Conservation (phyloP, 768 basidiomycete species). For the Mycena galopus region DNA sequence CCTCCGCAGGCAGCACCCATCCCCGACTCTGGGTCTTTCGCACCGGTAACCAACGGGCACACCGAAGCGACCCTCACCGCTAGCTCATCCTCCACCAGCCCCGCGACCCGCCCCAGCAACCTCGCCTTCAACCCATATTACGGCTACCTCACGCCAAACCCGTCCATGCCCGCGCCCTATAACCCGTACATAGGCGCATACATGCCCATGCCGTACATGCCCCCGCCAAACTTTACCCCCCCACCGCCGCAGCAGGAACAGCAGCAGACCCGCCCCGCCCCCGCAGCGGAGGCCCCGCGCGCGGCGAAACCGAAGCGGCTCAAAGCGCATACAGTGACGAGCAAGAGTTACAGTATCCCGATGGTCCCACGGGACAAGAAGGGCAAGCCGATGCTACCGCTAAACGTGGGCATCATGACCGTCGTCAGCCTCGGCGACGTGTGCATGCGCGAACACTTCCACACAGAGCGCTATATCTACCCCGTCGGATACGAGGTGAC, state of each 20-base stretch:
- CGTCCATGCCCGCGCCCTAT: constrained; percentile 4
- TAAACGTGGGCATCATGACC: constrained; percentile 91
- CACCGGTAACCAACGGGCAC: constrained; percentile 10
- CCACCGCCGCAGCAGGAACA: background rate
- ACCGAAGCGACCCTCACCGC: background rate
- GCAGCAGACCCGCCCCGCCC: constrained; percentile 42
- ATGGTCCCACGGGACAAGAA: constrained; percentile 82
- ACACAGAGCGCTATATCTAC: constrained; percentile 90
- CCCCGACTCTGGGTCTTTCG: background rate
- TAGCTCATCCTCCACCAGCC: constrained; percentile 11
- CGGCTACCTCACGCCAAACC: constrained; percentile 23
- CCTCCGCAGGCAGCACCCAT: background rate
- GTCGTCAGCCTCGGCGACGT: constrained; percentile 81
- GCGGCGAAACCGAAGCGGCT: constrained; percentile 80
- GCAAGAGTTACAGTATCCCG: constrained; percentile 83
- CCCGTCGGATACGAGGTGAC: constrained; percentile 90
- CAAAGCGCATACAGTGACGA: constrained; percentile 85
- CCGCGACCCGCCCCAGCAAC: constrained; percentile 5
- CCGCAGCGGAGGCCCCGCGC: constrained; percentile 53
- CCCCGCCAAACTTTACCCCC: constrained; percentile 21
- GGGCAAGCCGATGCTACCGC: constrained; percentile 78
- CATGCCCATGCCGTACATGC: constrained; percentile 25
- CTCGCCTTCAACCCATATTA: constrained; percentile 37
- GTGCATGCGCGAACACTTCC: constrained; percentile 87
- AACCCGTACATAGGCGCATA: constrained; percentile 28